Evolutionary conservation across 768 basidiomycete genomes (phyloP), one percentile per base, ranked within the genome.

Genomic region (Podaxis sp.): DNA sequence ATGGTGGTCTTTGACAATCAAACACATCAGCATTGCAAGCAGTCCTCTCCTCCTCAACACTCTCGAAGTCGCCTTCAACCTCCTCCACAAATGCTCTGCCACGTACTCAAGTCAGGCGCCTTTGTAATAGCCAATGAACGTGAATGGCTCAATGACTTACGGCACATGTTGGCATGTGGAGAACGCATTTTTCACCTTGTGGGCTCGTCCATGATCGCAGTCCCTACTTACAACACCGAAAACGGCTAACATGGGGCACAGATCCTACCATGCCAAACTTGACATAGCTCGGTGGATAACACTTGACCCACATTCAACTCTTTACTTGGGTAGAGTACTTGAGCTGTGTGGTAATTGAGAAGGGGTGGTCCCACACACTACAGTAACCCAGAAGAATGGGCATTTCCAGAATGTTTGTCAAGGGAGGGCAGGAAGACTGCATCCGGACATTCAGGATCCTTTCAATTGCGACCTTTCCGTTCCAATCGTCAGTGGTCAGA

Each of bases 51-150:
- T 74, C 7, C 63, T 72, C 4, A 83, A 83, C 65, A 74, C 78
- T 1, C 66, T 74, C 23, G 63, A 78, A 53, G 70, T 73, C 1
- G 77, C 77, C 1, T 71, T 73, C 42, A 84, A 86, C 35, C 76
- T 87, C 1, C 79, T 86, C 36, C 83, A 86, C 52, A 84, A 79
- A 63, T 74, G 81, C 7, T 82, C 79, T 21, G 65, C 71, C 18
- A 84, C 82, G 50, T 86, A 85, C 63, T 85, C 86, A 3, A 81
- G 82, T 63, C 76, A 82, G 40, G 16, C 14, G 10, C n/a, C 50
- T 14, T 52, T 36, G 50, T 52, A 13, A 52, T 52, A n/a, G 50
- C 28, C n/a, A 52, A 36, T 27, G 50, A 52, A 16, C n/a, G n/a
- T n/a, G n/a, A n/a, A n/a, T n/a, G 50, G 50, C 50, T 51, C 25